Evolutionary conservation across 768 basidiomycete genomes (phyloP).

Genomic region (Mycena alexandri): DNA sequence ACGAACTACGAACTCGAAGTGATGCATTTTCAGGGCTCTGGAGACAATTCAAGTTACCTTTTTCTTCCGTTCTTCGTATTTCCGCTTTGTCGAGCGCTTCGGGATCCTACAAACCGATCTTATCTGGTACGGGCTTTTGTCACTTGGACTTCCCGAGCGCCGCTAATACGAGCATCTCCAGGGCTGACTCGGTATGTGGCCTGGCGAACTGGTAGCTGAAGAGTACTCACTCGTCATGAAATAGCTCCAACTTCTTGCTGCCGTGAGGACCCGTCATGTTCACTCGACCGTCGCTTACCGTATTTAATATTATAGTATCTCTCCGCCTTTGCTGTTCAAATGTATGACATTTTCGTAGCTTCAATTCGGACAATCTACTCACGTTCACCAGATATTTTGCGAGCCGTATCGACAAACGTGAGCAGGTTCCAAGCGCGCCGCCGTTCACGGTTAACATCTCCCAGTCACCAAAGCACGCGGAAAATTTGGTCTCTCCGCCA

Average conservation of each 20-base stretch:
- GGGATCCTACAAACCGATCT: conserved; percentile 5
- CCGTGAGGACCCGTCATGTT: conserved; percentile 2
- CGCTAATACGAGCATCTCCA: neutral
- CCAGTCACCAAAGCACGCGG: conserved; percentile 15
- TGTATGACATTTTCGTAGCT: conserved; percentile 1
- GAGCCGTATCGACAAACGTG: conserved; percentile 26
- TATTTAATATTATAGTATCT: conserved; percentile 15
- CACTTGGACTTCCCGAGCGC: neutral
- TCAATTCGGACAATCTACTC: neutral
- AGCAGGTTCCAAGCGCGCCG: neutral
- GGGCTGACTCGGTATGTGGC: conserved; percentile 28
- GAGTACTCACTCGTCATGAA: too few relatives aligned
- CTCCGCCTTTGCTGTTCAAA: conserved; percentile 29
- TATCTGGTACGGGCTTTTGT: conserved; percentile 20
- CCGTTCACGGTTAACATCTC: neutral
- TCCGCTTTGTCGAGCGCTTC: conserved; percentile 22
- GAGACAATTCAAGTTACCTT: conserved; percentile 27
- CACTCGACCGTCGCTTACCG: neutral
- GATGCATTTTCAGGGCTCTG: conserved; percentile 1
- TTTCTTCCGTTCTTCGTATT: conserved; percentile 18
- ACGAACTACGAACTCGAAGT: neutral
- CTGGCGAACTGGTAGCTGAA: neutral
- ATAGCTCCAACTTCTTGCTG: conserved; percentile 33
- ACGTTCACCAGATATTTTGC: conserved; percentile 22
- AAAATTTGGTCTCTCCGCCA: neutral